phyloP scores from a whole-genome alignment of 73 alveolate species.

The Blepharisma japonicum region DNA sequence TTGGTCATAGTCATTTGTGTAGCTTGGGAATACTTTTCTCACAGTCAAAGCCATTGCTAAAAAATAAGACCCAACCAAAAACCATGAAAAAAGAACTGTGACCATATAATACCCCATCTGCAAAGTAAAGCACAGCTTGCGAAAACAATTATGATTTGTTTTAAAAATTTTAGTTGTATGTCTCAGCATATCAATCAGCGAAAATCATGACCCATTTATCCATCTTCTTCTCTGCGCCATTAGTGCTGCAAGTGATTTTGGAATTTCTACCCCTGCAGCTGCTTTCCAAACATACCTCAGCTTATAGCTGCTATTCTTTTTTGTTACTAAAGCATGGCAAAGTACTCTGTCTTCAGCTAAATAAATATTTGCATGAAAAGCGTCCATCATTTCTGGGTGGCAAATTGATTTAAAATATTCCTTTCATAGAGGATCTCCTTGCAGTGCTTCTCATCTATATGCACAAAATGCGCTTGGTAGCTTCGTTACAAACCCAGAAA shows the following conservation, averaged over 20 bases:
- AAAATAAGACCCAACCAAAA: conserved; percentile 30
- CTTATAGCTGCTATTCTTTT: not conserved
- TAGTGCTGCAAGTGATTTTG: not conserved
- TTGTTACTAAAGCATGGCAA: conserved; percentile 11
- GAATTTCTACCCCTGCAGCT: conserved; percentile 22
- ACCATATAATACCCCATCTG: conserved; percentile 15
- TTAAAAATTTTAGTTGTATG: not conserved
- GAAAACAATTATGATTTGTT: conserved; percentile 12
- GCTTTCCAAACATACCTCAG: not conserved
- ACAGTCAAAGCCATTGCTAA: no score
- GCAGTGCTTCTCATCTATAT: conserved; percentile 39
- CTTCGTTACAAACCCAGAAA: conserved; percentile 28
- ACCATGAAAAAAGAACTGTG: conserved; percentile 25
- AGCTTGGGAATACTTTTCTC: no score
- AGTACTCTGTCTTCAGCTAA: conserved; percentile 32
- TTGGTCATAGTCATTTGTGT: not conserved
- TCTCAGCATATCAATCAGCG: conserved; percentile 24
- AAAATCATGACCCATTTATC: conserved; percentile 33
- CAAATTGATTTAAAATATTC: conserved; percentile 23
- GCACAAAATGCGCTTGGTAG: conserved; percentile 48
- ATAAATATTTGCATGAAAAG: conserved; percentile 28
- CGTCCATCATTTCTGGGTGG: conserved; percentile 18
- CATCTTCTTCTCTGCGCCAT: conserved; percentile 25
- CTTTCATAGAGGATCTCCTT: conserved; percentile 28
- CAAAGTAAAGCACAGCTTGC: conserved; percentile 11